These are phyloP conservation scores for Tulasnella sp. DNA, from an alignment of 768 basidiomycete species.

Conservation along the genomic window DNA sequence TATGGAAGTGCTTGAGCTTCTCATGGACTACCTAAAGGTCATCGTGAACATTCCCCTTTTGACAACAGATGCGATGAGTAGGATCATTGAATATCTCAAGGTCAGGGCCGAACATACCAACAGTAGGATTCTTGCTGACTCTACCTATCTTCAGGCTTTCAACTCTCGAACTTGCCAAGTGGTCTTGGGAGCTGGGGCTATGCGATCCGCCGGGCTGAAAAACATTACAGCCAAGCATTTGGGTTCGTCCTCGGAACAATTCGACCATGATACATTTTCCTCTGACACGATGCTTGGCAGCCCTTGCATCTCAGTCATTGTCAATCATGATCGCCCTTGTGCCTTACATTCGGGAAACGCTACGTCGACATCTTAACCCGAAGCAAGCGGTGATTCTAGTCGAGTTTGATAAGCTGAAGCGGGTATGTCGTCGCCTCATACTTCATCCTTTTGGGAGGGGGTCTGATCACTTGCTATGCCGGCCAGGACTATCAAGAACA, in stretches of 20 bases:
- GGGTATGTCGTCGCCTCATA: conserved; percentile 53
- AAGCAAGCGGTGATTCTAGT: conserved; percentile 96
- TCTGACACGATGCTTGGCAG: conserved; percentile 41
- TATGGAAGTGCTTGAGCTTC: conserved; percentile 57
- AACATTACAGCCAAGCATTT: conserved; percentile 99
- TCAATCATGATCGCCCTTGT: conserved; percentile 92
- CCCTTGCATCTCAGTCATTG: conserved; percentile 91
- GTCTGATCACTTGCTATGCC: background rate
- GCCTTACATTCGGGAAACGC: conserved; percentile 92
- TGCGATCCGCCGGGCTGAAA: conserved; percentile 94
- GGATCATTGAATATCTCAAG: conserved; percentile 92
- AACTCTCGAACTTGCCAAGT: conserved; percentile 98
- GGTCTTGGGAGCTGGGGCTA: conserved; percentile 97
- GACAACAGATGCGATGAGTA: conserved; percentile 92
- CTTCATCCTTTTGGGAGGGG: background rate
- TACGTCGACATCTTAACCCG: conserved; percentile 86
- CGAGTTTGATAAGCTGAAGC: conserved; percentile 97
- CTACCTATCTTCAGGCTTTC: conserved; percentile 54
- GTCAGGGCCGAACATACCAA: conserved; percentile 33
- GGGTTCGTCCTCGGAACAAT: conserved; percentile 47
- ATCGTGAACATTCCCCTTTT: conserved; percentile 84
- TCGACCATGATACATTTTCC: background rate
- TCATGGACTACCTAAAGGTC: conserved; percentile 82
- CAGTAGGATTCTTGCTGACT: background rate
- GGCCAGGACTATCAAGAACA: conserved; percentile 95